Base-by-base conservation (phyloP, 2,329 filamentous ascomycete species). In the Orbilia blumenaviensis region DNA sequence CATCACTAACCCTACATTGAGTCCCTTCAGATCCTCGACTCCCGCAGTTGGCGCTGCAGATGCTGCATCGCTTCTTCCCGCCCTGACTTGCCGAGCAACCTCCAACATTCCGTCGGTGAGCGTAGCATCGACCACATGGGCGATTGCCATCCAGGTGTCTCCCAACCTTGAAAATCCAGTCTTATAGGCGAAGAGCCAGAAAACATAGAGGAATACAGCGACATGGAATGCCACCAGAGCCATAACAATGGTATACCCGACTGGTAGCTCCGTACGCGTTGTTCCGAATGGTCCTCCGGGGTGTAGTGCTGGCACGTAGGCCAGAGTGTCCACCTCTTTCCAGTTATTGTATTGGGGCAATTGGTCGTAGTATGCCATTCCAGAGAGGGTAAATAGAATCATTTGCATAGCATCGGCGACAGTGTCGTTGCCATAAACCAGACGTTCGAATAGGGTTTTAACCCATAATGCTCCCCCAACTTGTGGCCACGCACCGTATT, bases 91-190 rank as follows among this genome's bases (percentile, higher is more conserved):
- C 25, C 66, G 61, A 16, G 42, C 66, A 2, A 29, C 52, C 25
- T 68, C 66, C 16, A 69, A 23, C 23, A 62, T 54, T 1, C 66
- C 66, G 7, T 34, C 10, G 1, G 66, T 61, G 21, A 61, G 27
- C 3, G 29, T 27, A 25, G 41, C 44, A 32, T 69, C 54, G 14
- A 54, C 54, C 10, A 62, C 66, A 42, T 69, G 50, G 7, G 66
- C 66, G 44, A 69, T 62, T 6, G 66, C 66, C 16, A 42, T 27
- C 66, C 66, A 62, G n/a, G 66, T 69, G 54, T 52, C 54, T 32
- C 64, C 64, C 54, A 60, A 50, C 10, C 64, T 56, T 6, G 52
- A 61, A 27, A 38, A 60, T 5, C 38, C 48, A 8, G 64, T 21
- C n/a, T 61, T 38, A 16, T 7, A 23, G 8, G 50, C 52, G 8